These are phyloP conservation scores for Candida maris DNA, from an alignment of 805 yeast species.

Conservation along the genomic window DNA sequence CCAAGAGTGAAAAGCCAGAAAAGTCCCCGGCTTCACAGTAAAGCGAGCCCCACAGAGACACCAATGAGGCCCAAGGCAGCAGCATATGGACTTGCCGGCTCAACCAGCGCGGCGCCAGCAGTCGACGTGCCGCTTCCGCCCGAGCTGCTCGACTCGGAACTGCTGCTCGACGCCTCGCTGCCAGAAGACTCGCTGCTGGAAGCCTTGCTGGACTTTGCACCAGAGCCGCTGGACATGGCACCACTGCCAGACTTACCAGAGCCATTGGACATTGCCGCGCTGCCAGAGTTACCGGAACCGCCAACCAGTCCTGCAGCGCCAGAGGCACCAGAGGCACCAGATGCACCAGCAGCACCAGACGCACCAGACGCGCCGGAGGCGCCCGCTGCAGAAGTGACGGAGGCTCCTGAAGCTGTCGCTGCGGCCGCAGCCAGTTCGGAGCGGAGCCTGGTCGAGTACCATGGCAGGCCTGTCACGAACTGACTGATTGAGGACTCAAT, in stretches of 20 bases:
- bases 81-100: slow-evolving; percentile 15
- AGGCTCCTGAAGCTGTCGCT: slow-evolving; percentile 9
- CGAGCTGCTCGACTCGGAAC: slow-evolving; percentile 2
- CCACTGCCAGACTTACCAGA: slow-evolving; percentile 7
- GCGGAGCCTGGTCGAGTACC: slow-evolving; percentile 32
- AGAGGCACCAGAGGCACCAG: slow-evolving; percentile 4
- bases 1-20: slow-evolving; percentile 3
- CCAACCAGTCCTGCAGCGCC: slow-evolving; percentile 5
- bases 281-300: slow-evolving; percentile 1
- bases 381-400: slow-evolving; percentile 12
- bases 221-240: slow-evolving; percentile 3
- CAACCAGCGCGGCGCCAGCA: slow-evolving; percentile 11
- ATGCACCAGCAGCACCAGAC: slow-evolving; percentile 5
- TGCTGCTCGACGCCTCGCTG: slow-evolving; percentile 5
- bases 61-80: slow-evolving; percentile 22
- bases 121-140: slow-evolving; percentile 9
- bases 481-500: slow-evolving; percentile 17
- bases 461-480: slow-evolving; percentile 32
- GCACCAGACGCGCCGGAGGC: slow-evolving; percentile 12
- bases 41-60: slow-evolving; percentile 23
- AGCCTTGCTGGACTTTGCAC: slow-evolving; percentile 4
- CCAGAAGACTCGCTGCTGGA: slow-evolving; percentile 5
- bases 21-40: no score
- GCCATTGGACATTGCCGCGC: slow-evolving; percentile 4
- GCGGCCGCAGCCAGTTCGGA: slow-evolving; percentile 17